Base-by-base conservation (phyloP, 2,329 filamentous ascomycete species). In the Westerdykella aurantiaca region DNA sequence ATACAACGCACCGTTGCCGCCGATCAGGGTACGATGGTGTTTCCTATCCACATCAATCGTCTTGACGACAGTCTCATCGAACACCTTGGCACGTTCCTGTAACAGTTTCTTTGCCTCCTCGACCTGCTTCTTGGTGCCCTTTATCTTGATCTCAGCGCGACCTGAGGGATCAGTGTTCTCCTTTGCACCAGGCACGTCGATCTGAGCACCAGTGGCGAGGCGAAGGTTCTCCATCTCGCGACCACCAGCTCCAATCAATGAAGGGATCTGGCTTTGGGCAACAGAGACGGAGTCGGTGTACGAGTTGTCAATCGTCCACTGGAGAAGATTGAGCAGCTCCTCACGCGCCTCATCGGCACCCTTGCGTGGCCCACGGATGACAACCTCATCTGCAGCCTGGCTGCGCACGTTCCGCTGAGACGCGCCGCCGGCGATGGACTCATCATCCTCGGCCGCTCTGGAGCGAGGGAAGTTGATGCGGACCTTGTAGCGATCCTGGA, bases 41-140 rank as follows among this genome's bases (percentile, higher is more conserved):
- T 94, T 95, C 73, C 88, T 87, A 56, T 97, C 90, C n/a, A 98
- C 82, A 29, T 94, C 86, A 39, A 98, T 75, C 11, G 82, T 88
- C 71, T 85, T 83, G 13, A 83, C 81, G 40, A 96, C 77, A n/a
- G 88, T 95, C 52, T 93, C 83, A 58, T 97, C 89, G 56, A 96
- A 96, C 16, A 89, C 77, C 48, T 83, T 84, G 43, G 86, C 85
- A 71, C 90, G 89, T 70, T 93, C 86, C 66, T 91, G 82, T 18
- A 98, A 77, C 39, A 93, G 72, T 72, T 93, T 93, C 79, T 93
- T 93, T 4, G 93, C 91, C 55, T 90, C 86, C 39, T 89, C 83
- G 40, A 98, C 93, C 63, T 93, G 85, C 54, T 86, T 76, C 73
- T 95, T 93, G 18, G 88, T 95, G 43, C 93, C 93, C 78, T 89